Evolutionary conservation across 2,329 filamentous ascomycete genomes (phyloP), one percentile per base, ranked within the genome.

Genomic region (Fusarium domesticum): DNA sequence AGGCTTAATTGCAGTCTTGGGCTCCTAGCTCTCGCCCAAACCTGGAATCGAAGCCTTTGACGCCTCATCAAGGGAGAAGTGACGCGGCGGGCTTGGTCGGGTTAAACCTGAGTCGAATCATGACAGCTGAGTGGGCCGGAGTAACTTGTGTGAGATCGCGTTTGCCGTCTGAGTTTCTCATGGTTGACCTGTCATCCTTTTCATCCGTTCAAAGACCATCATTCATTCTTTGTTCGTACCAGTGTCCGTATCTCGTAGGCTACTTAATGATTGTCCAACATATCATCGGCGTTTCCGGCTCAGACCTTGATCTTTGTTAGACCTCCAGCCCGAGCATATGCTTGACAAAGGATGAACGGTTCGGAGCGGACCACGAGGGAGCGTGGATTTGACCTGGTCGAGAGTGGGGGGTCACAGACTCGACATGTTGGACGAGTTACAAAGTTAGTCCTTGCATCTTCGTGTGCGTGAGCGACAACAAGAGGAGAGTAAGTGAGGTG

Each of bases 1-100:
- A 54, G 51, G 48, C 48, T 55, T 54, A 47, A 54, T 50, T 43
- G 18, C n/a, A 43, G 39, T 35, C 47, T 35, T 50, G 30, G 38
- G 20, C 36, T 16, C 20, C 6, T 4, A 16, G 16, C 6, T 33
- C 31, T 16, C 31, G 15, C 31, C 16, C 14, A 19, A 11, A 14
- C 39, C 18, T 23, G 33, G 15, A 37, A 41, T 45, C 37, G 37
- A 39, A 37, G 45, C 33, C 30, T 33, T 45, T 48, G 30, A 52
- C 39, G 45, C 48, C 45, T 53, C 42, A 18, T 39, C 35, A 55
- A 50, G 48, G 45, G 40, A 53, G 35, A 50, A 34, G 52, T 54
- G 51, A 55, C 51, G 51, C 45, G 51, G 42, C 20, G 25, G 32
- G 41, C 17, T 35, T 20, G 34, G 43, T 51, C 50, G 45, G 51